Evolutionary conservation across 805 yeast genomes (phyloP).

Genomic region (Cyberlindnera japonica): DNA sequence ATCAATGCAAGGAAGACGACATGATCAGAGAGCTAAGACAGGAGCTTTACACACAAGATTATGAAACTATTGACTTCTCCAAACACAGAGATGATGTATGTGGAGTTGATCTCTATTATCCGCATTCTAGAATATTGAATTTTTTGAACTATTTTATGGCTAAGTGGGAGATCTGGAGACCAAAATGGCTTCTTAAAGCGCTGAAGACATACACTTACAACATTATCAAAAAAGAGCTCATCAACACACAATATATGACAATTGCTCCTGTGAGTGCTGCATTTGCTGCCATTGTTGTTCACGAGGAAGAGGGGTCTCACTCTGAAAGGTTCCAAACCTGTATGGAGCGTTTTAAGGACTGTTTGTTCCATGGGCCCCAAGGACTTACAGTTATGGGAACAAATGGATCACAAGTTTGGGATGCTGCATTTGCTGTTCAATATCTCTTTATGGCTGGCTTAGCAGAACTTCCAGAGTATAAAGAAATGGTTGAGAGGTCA

Average conservation of each 20-base stretch:
- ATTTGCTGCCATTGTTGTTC: constrained; percentile 71
- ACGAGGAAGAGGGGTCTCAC: constrained; percentile 62
- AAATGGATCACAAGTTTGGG: constrained; percentile 98
- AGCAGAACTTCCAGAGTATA: constrained; percentile 64
- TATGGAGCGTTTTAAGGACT: constrained; percentile 64
- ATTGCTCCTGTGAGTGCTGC: constrained; percentile 95
- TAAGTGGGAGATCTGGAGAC: constrained; percentile 70
- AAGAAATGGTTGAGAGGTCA: constrained; percentile 57
- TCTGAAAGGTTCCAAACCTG: constrained; percentile 57
- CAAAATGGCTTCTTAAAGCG: constrained; percentile 59
- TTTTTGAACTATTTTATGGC: constrained; percentile 55
- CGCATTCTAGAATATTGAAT: constrained; percentile 72
- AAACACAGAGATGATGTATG: constrained; percentile 79
- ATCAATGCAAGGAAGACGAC: constrained; percentile 58
- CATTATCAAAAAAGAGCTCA: constrained; percentile 66
- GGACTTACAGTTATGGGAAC: constrained; percentile 97
- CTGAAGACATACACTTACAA: constrained; percentile 54
- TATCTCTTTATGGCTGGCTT: constrained; percentile 76
- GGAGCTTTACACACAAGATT: constrained; percentile 75
- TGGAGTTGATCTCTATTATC: constrained; percentile 90
- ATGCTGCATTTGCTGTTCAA: constrained; percentile 86
- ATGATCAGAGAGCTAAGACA: constrained; percentile 60
- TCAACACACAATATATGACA: constrained; percentile 75
- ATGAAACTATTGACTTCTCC: constrained; percentile 61
- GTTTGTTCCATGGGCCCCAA: constrained; percentile 77